Percentiles rank a stretch among this genome's conserved stretches.
Evolutionary conservation across 805 yeast genomes (phyloP).

Genomic region (Candida khao-thaluensis): DNA sequence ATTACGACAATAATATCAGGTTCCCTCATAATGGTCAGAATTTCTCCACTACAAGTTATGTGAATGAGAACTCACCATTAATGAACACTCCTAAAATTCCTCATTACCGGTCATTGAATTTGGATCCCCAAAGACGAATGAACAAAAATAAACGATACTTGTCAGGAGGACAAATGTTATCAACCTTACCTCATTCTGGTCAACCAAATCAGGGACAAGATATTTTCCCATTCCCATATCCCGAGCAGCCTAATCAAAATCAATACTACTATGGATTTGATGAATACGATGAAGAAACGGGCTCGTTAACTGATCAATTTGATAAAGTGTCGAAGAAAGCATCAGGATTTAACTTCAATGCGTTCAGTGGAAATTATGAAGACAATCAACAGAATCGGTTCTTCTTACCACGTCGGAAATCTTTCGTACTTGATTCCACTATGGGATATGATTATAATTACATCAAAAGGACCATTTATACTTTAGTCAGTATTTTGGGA

Average conservation of each 20-base stretch:
- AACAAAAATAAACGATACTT: conserved; percentile 35
- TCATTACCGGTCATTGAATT: conserved; percentile 41
- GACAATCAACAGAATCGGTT: conserved; percentile 25
- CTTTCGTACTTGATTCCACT: conserved; percentile 15
- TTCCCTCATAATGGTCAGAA: conserved; percentile 33
- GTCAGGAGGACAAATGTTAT: conserved; percentile 30
- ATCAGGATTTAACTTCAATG: conserved; percentile 12
- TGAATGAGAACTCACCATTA: conserved; percentile 33
- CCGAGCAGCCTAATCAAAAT: conserved; percentile 22
- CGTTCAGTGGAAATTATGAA: conserved; percentile 16
- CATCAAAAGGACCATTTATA: conserved; percentile 38
- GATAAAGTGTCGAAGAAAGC: conserved; percentile 17
- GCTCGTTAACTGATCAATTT: conserved; percentile 14
- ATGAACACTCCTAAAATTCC: conserved; percentile 29
- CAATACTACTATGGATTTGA: conserved; percentile 38
- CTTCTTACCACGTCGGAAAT: conserved; percentile 30
- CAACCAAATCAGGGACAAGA: conserved; percentile 18
- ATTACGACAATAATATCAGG: conserved; percentile 41
- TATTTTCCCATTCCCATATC: conserved; percentile 36
- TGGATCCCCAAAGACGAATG: conserved; percentile 26
- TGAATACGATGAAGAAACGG: conserved; percentile 37
- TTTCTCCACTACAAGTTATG: conserved; percentile 18
- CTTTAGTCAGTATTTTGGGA: conserved; percentile 44
- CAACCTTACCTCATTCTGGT: conserved; percentile 9
- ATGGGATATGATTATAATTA: conserved; percentile 17